Evolutionary conservation across 73 alveolate species (phyloP).

Genomic region (Tetrahymena thermophila): DNA sequence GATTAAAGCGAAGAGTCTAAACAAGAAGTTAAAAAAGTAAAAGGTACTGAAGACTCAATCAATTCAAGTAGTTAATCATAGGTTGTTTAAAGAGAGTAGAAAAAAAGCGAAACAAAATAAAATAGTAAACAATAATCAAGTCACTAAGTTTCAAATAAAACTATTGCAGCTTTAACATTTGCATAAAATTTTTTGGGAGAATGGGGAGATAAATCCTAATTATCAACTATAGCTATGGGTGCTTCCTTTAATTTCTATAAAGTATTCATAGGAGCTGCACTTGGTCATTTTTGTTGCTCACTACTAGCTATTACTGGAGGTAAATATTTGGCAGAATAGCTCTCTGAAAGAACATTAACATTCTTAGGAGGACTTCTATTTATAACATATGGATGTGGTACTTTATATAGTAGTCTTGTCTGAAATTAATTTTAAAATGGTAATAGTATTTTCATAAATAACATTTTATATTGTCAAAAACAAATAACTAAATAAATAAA

Average conservation of each 20-base stretch:
- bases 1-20: neutral
- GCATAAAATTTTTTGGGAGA: neutral
- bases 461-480: neutral
- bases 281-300: conserved; percentile 47
- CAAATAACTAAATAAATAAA: no score
- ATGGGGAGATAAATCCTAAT: neutral
- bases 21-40: neutral
- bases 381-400: conserved; percentile 2
- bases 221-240: neutral
- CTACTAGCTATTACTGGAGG: conserved; percentile 49
- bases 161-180: neutral
- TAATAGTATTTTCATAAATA: neutral
- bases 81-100: neutral
- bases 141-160: neutral
- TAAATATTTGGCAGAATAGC: conserved; percentile 23
- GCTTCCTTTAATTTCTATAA: neutral
- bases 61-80: neutral
- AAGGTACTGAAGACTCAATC: neutral
- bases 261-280: conserved; percentile 41
- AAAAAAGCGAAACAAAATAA: neutral
- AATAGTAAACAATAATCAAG: neutral
- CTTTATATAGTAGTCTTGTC: neutral
- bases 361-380: conserved; percentile 40
- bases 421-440: neutral
- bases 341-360: conserved; percentile 36